Evolutionary conservation across 2,329 filamentous ascomycete genomes (phyloP).

Genomic region (Aspergillus ibericus): DNA sequence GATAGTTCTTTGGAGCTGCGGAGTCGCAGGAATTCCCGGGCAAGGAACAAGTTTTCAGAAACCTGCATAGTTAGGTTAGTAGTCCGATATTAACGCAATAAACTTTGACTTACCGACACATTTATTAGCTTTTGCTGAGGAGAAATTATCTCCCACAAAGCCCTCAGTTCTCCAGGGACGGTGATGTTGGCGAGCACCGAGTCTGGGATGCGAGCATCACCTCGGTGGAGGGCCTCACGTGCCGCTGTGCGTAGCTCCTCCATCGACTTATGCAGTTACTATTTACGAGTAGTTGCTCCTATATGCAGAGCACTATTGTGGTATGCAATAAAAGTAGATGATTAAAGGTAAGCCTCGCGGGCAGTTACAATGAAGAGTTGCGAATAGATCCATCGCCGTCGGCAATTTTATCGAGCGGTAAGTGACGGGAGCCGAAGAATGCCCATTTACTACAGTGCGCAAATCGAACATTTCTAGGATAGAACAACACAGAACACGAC

Average conservation of each 20-base stretch:
- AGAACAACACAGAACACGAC: background rate
- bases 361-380: background rate
- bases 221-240: constrained; percentile 23
- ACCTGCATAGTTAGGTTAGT: constrained; percentile 24
- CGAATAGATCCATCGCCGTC: background rate
- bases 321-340: too few species aligned
- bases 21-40: constrained; percentile 23
- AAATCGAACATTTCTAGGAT: background rate
- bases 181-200: constrained; percentile 7
- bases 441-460: background rate
- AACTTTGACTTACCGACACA: constrained; percentile 22
- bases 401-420: constrained; percentile 3
- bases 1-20: constrained; percentile 19
- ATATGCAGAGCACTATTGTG: too few species aligned
- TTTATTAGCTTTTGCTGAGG: constrained; percentile 19
- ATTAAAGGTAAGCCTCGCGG: too few species aligned
- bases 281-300: background rate
- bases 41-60: constrained; percentile 34
- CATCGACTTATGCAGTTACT: constrained; percentile 13
- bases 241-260: constrained; percentile 30
- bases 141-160: constrained; percentile 35
- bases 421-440: background rate
- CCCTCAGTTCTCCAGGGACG: constrained; percentile 18
- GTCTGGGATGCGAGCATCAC: constrained; percentile 8
- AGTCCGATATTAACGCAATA: background rate